These are phyloP conservation scores for Collybia sp. DNA, from an alignment of 768 basidiomycete genomes.

Conservation along the genomic window DNA sequence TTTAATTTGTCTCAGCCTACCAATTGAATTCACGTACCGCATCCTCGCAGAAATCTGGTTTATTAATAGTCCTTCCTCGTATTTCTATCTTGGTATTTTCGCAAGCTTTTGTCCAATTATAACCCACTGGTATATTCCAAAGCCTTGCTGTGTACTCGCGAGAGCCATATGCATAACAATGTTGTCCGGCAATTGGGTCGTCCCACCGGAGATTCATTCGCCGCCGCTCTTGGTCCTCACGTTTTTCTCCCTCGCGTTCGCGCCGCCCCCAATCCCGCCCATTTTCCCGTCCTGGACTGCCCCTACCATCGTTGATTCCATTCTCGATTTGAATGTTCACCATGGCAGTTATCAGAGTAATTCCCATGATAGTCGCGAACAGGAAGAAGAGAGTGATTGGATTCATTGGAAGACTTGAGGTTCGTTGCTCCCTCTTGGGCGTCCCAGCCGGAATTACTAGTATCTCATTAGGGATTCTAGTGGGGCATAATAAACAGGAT, in stretches of 20 bases:
- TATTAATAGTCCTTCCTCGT: slow-evolving; percentile 14
- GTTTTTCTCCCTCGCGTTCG: neutral
- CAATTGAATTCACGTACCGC: slow-evolving; percentile 10
- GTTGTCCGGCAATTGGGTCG: slow-evolving; percentile 12
- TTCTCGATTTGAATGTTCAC: too few relatives aligned
- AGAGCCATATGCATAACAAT: slow-evolving; percentile 21
- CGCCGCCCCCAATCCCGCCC: too few relatives aligned
- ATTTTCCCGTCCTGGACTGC: too few relatives aligned
- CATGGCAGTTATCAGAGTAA: too few relatives aligned
- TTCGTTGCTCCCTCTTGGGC: too few relatives aligned
- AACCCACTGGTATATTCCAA: slow-evolving; percentile 18
- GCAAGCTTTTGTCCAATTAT: slow-evolving; percentile 20
- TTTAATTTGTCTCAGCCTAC: neutral
- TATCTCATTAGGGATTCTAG: too few relatives aligned
- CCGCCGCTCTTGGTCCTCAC: neutral
- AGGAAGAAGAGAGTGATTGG: too few relatives aligned
- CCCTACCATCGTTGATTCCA: too few relatives aligned
- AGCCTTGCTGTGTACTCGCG: slow-evolving; percentile 26
- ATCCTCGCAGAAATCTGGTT: slow-evolving; percentile 22
- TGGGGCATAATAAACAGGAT: too few relatives aligned
- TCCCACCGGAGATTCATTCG: slow-evolving; percentile 16
- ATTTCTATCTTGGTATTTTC: slow-evolving; percentile 21
- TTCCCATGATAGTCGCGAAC: too few relatives aligned
- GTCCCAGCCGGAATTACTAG: too few relatives aligned
- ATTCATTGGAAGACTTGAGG: too few relatives aligned